Base-by-base conservation (phyloP, 164 flowering plant genomes). In the Berberis vulgaris region DNA sequence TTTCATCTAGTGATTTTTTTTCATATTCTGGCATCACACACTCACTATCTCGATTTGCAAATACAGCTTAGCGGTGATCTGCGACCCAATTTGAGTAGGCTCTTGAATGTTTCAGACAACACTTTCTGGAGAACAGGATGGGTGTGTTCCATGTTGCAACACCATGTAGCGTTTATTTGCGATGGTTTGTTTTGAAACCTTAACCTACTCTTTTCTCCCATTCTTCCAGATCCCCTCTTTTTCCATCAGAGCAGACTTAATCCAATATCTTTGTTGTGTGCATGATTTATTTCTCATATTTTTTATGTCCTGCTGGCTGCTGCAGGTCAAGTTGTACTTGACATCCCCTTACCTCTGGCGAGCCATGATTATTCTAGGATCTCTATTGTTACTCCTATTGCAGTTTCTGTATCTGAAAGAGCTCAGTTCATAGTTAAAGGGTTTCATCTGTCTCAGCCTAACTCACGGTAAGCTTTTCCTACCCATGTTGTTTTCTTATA, bases 261-360 rank as follows among this genome's bases (percentile, higher is more conserved):
- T 26, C 26, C 26, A 26, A 26, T 26, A 26, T 26, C 26, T 26
- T 26, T 26, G 26, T 49, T 59, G 4, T 53, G 45, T 13, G 45
- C 42, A 57, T 45, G 59, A 45, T 59, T 38, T 49, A 60, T 56
- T 2, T 54, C 39, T 73, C 53, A 66, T 62, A 53, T 55, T 39
- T 44, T 50, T 50, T 62, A 10, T 26, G 69, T 57, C 46, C 41
- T 72, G 59, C 26, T 26, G 26, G 26, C 26, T 26, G 26, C 62
- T 82, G 69, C 86, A 89, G 96, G 91, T 77, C 83, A 77, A 65
- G 80, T 87, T 72, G 82, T 89, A 67, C 65, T 89, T 9, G 86
- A 89, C 70, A 75, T 80, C 42, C 74, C 77, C 4, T 75, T 84
- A 63, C 84, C 81, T 46, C 58, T 72, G 2, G 69, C 65, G 52